Percentiles rank a stretch among this genome's conserved stretches.
These are phyloP conservation scores for Narthecium ossifragum DNA, from an alignment of 106 monocot genomes.

Conservation along the genomic window DNA sequence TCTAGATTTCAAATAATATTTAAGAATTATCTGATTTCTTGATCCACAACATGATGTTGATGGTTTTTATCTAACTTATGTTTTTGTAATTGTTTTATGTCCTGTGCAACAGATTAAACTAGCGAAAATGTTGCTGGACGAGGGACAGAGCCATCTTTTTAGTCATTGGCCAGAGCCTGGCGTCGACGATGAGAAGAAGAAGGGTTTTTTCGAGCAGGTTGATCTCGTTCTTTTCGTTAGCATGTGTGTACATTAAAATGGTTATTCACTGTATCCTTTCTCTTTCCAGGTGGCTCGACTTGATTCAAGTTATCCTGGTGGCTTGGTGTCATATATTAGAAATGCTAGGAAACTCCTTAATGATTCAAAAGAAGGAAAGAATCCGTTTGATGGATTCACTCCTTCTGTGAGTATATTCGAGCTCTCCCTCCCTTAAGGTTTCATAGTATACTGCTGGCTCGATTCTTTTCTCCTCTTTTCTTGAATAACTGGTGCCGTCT, in stretches of 20 bases:
- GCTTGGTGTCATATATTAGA: slow-evolving; percentile 72
- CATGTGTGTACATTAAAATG: background rate
- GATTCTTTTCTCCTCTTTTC: too few relatives aligned
- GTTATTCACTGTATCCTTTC: background rate
- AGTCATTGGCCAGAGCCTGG: slow-evolving; percentile 76
- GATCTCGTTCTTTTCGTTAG: background rate
- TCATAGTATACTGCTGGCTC: too few relatives aligned
- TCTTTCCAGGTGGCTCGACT: slow-evolving; percentile 59
- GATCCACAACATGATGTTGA: too few relatives aligned
- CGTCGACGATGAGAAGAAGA: slow-evolving; percentile 63
- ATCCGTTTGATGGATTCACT: slow-evolving; percentile 95
- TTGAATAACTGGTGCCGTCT: too few relatives aligned
- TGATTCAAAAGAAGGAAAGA: slow-evolving; percentile 89
- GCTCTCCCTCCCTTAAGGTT: too few relatives aligned
- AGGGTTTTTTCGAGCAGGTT: slow-evolving; percentile 76
- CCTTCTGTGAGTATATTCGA: slow-evolving; percentile 86
- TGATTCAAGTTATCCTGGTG: slow-evolving; percentile 92
- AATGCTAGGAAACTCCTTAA: slow-evolving; percentile 78
- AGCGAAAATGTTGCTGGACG: slow-evolving; percentile 57
- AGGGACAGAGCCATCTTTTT: slow-evolving; percentile 81
- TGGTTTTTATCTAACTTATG: too few relatives aligned
- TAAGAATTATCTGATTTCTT: too few relatives aligned
- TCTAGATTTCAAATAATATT: too few relatives aligned
- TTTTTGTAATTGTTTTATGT: too few relatives aligned
- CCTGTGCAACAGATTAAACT: slow-evolving; percentile 60